Evolutionary conservation across 2,329 filamentous ascomycete genomes (phyloP).

Genomic region (Penicillium corylophilum): DNA sequence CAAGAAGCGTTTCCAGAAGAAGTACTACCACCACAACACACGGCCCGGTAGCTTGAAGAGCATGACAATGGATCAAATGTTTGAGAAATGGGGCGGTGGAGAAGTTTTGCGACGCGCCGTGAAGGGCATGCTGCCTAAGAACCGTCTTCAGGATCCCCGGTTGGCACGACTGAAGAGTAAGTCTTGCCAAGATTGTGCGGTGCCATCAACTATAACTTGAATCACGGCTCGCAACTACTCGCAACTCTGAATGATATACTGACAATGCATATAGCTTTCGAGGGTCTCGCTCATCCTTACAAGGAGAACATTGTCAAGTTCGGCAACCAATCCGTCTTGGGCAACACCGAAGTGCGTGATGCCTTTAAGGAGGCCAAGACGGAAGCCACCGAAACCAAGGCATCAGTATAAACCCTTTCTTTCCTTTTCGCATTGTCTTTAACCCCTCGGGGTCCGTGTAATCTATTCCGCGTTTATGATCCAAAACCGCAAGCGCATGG

Average conservation of each 20-base stretch:
- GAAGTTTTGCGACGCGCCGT: conserved; percentile 92
- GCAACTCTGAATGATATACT: not conserved
- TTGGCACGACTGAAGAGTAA: conserved; percentile 78
- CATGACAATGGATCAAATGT: conserved; percentile 93
- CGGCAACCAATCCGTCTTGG: conserved; percentile 52
- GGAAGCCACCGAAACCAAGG: conserved; percentile 34
- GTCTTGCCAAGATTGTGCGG: conserved; percentile 24
- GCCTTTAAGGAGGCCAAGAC: conserved; percentile 35
- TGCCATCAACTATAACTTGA: not conserved
- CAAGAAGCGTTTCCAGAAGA: conserved; percentile 89
- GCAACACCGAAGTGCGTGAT: conserved; percentile 36
- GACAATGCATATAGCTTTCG: conserved; percentile 63
- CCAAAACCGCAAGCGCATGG: conserved; percentile 40
- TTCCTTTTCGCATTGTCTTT: conserved; percentile 7
- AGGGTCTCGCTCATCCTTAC: conserved; percentile 89
- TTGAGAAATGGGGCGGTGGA: conserved; percentile 88
- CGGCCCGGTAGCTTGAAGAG: conserved; percentile 80
- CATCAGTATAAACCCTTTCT: conserved; percentile 20
- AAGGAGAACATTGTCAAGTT: conserved; percentile 81
- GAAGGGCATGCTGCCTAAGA: conserved; percentile 97
- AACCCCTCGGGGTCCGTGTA: conserved; percentile 15
- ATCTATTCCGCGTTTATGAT: conserved; percentile 34
- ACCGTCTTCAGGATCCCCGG: conserved; percentile 82
- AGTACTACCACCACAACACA: conserved; percentile 93
- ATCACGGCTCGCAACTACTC: not conserved